phyloP scores from a whole-genome alignment of 2,329 filamentous ascomycete species.

The Aspergillus nomiae region DNA sequence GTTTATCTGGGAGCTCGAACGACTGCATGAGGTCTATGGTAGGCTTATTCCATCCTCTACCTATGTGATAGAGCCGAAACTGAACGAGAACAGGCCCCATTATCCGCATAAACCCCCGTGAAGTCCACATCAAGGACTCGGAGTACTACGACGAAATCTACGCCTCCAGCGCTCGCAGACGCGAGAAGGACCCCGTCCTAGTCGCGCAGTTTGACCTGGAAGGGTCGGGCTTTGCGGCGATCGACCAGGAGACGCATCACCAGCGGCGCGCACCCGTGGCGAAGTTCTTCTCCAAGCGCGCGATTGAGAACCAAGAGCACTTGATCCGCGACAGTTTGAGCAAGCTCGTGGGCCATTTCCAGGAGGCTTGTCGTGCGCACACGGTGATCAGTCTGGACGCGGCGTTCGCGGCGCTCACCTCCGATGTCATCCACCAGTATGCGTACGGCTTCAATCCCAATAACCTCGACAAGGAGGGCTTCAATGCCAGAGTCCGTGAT shows the following conservation, averaged over 20 bases:
- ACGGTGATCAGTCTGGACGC: constrained; percentile 24
- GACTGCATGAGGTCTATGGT: constrained; percentile 41
- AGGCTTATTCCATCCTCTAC: neutral
- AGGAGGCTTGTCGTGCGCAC: constrained; percentile 11
- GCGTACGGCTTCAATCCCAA: constrained; percentile 34
- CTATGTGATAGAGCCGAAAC: neutral
- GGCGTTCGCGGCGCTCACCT: constrained; percentile 30
- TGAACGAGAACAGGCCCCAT: constrained; percentile 29
- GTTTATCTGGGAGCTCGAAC: constrained; percentile 36
- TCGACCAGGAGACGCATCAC: constrained; percentile 23
- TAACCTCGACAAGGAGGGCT: constrained; percentile 34
- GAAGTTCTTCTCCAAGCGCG: constrained; percentile 27
- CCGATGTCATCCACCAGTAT: constrained; percentile 42
- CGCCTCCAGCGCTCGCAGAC: constrained; percentile 23
- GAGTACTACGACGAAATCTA: constrained; percentile 39
- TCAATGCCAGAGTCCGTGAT: constrained; percentile 22
- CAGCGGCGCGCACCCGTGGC: constrained; percentile 21
- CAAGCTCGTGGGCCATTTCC: constrained; percentile 17
- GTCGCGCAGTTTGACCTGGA: constrained; percentile 19
- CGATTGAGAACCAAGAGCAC: constrained; percentile 15
- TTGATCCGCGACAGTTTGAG: constrained; percentile 19
- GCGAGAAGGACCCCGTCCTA: constrained; percentile 28
- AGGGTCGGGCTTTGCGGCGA: constrained; percentile 18
- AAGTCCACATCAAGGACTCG: constrained; percentile 38
- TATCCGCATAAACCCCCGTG: constrained; percentile 35